These are phyloP conservation scores for Betula pendula DNA, from an alignment of 306 rosid species.

Conservation along the genomic window DNA sequence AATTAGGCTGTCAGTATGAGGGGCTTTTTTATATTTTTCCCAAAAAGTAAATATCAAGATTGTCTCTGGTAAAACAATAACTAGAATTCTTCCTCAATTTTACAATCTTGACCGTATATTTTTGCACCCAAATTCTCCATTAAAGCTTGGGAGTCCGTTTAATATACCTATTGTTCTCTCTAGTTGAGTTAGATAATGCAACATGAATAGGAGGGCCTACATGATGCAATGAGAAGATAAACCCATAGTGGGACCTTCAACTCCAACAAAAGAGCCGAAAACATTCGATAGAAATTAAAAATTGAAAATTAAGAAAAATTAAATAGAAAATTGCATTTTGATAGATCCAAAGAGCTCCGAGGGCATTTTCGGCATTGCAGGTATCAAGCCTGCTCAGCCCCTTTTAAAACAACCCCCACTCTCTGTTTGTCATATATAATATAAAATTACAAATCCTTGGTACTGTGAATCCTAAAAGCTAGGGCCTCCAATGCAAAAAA, in stretches of 20 bases:
- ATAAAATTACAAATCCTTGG: conserved; percentile 37
- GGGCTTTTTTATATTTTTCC: too few relatives aligned
- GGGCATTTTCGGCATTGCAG: conserved; percentile 4
- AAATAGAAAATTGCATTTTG: conserved; percentile 1
- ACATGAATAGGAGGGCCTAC: background rate
- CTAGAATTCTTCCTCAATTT: too few relatives aligned
- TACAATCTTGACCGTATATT: too few relatives aligned
- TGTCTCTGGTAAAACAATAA: too few relatives aligned
- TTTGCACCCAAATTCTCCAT: too few relatives aligned
- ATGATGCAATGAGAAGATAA: background rate
- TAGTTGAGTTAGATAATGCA: background rate
- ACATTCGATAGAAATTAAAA: background rate
- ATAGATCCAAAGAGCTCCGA: background rate
- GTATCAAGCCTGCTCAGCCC: conserved; percentile 5
- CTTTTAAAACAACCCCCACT: conserved; percentile 1
- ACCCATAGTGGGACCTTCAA: background rate
- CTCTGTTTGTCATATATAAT: conserved; percentile 14
- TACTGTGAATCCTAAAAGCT: conserved; percentile 39
- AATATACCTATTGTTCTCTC: background rate
- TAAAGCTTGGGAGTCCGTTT: background rate
- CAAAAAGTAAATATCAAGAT: too few relatives aligned
- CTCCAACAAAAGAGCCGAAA: background rate
- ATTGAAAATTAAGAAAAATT: background rate
- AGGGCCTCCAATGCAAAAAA: conserved; percentile 27
- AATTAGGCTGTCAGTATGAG: too few relatives aligned